Evolutionary conservation across 2,329 filamentous ascomycete genomes (phyloP), one percentile per base, ranked within the genome.

Genomic region (Knufia petricola): DNA sequence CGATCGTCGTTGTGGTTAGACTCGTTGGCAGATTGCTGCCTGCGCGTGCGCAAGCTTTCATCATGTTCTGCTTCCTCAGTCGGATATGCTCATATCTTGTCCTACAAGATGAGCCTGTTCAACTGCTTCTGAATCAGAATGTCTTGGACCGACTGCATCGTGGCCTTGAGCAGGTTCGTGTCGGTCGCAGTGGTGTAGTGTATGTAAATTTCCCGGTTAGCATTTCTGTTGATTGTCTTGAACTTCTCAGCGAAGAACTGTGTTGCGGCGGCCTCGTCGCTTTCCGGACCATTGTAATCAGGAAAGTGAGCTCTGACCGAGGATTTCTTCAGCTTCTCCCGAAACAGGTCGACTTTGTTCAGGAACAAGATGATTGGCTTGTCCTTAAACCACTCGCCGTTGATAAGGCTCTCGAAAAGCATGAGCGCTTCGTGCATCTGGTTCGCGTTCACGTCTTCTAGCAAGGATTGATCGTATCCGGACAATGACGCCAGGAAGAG

Each of bases 401-500:
- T 89, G 61, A 84, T 84, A 55, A 90, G 84, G 1, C 85, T 88
- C 64, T 89, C 85, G 73, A 87, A 90, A 15, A 90, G 74, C 84
- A 89, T 89, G 59, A 90, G 72, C 2, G 85, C 85, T 67, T 90
- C 85, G 66, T 88, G 86, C 85, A 89, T 90, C 85, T 89, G 85
- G 64, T 90, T 90, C 55, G 89, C 89, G 64, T 94, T 92, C 67
- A 94, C 89, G 65, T 96, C 90, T 69, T 96, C 90, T 2, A 95
- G 87, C 42, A 96, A 72, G 61, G 89, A 94, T 66, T 96, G 92
- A 63, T 96, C 90, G 66, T 95, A 96, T 51, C 90, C 90, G 55
- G 88, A 95, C 59, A 96, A 89, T 41, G 90, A 89, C 46, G 95
- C 90, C 57, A 96, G 77, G 69, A 96, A 96, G 34, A 96, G 74